These are phyloP conservation scores for Nicotiana otophora DNA, from an alignment of 257 asterid genomes.

Conservation along the genomic window DNA sequence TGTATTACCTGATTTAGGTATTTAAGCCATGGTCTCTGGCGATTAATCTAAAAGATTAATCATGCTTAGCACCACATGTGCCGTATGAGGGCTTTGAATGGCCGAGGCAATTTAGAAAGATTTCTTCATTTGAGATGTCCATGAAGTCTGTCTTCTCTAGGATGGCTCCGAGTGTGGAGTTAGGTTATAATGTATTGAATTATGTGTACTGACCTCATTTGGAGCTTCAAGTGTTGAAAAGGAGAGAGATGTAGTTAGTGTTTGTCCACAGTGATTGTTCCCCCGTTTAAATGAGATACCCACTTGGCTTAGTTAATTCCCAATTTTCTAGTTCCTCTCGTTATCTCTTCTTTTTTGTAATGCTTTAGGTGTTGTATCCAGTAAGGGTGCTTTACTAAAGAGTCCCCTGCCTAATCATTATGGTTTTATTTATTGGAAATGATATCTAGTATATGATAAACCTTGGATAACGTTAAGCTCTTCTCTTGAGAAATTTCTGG, in stretches of 20 bases:
- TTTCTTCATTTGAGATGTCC: not conserved
- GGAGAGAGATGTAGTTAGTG: not conserved
- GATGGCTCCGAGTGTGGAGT: not conserved
- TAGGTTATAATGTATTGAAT: not conserved
- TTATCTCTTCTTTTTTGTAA: not conserved
- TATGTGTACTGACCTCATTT: not conserved
- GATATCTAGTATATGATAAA: not conserved
- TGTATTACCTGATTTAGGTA: not conserved
- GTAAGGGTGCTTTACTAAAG: not conserved
- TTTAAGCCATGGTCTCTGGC: not conserved
- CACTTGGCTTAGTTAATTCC: not conserved
- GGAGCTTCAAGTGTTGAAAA: not conserved
- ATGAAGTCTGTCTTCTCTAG: not conserved
- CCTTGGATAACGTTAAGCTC: not conserved
- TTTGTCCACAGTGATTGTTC: not conserved
- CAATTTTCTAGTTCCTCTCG: not conserved
- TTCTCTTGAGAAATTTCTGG: not conserved
- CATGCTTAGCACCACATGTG: not conserved
- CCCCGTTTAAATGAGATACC: not conserved
- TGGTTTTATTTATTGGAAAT: not conserved
- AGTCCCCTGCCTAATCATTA: not conserved
- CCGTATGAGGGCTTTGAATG: not conserved
- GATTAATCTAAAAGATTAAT: not conserved
- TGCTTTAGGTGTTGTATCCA: not conserved
- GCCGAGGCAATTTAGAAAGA: not conserved